Evolutionary conservation across 345 rosid genomes (phyloP).

Genomic region (Gynandropsis gynandra): DNA sequence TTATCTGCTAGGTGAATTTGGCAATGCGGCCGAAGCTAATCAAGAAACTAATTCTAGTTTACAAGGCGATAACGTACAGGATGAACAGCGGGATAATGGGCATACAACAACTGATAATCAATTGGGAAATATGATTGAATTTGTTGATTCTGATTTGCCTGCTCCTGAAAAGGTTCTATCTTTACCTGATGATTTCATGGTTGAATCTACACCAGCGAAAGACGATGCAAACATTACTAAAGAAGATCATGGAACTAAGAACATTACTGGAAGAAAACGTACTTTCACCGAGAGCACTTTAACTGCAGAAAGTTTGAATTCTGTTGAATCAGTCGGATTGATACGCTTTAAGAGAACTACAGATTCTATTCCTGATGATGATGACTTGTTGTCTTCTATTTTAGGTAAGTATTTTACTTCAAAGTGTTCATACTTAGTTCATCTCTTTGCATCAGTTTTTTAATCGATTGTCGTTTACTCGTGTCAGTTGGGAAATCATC

Average conservation of each 20-base stretch:
- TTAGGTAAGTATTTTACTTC: slow-evolving; percentile 54
- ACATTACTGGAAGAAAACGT: slow-evolving; percentile 63
- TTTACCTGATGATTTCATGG: slow-evolving; percentile 41
- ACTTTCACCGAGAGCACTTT: slow-evolving; percentile 65
- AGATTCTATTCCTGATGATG: slow-evolving; percentile 83
- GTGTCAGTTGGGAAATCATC: slow-evolving; percentile 79
- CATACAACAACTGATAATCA: slow-evolving; percentile 32
- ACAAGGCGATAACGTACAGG: no score
- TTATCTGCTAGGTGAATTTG: slow-evolving; percentile 22
- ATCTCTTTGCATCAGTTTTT: neutral
- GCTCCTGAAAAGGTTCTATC: slow-evolving; percentile 78
- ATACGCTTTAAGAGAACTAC: slow-evolving; percentile 44
- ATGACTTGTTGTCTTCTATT: slow-evolving; percentile 87
- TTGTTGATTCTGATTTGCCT: slow-evolving; percentile 40
- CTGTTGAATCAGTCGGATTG: slow-evolving; percentile 60
- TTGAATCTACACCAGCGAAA: slow-evolving; percentile 58
- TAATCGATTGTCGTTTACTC: slow-evolving; percentile 11
- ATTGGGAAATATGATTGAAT: slow-evolving; percentile 30
- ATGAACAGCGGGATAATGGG: slow-evolving; percentile 8
- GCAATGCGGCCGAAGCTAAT: slow-evolving; percentile 29
- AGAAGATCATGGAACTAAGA: slow-evolving; percentile 33
- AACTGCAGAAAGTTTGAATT: slow-evolving; percentile 55
- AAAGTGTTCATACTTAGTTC: slow-evolving; percentile 5
- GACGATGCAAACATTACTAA: slow-evolving; percentile 36
- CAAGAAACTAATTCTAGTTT: slow-evolving; percentile 17